phyloP scores from a whole-genome alignment of 1,139 yeast genomes.

The Pichia sp. region DNA sequence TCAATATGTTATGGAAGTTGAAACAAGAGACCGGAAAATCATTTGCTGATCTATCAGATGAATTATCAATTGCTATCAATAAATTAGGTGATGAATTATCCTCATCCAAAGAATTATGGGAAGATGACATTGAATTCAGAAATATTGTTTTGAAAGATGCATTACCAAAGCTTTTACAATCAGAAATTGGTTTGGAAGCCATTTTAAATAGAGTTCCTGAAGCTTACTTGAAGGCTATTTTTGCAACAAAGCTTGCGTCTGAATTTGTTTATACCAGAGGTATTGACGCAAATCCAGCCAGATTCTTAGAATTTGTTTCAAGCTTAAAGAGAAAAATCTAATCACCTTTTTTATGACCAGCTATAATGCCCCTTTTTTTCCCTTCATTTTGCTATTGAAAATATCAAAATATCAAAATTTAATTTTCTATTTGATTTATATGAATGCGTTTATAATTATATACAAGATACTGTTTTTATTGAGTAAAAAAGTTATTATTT shows the following conservation, averaged over 20 bases:
- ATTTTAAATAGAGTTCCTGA: slow-evolving; percentile 78
- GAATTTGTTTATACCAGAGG: slow-evolving; percentile 85
- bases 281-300: slow-evolving; percentile 73
- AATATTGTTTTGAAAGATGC: slow-evolving; percentile 70
- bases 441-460: too few species aligned
- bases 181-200: slow-evolving; percentile 66
- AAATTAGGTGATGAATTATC: slow-evolving; percentile 85
- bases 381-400: too few species aligned
- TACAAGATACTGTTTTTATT: too few species aligned
- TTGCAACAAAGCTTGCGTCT: slow-evolving; percentile 86
- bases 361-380: too few species aligned
- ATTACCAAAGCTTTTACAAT: slow-evolving; percentile 65
- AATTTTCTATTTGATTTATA: too few species aligned
- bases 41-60: slow-evolving; percentile 75
- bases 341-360: not conserved
- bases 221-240: slow-evolving; percentile 78
- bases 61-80: slow-evolving; percentile 78
- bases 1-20: slow-evolving; percentile 80
- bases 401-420: too few species aligned
- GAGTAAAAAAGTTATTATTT: too few species aligned
- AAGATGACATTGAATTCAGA: slow-evolving; percentile 68
- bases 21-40: slow-evolving; percentile 60
- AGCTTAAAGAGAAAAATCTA: slow-evolving; percentile 19
- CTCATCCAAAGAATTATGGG: slow-evolving; percentile 77
- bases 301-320: slow-evolving; percentile 55